Evolutionary conservation across 768 basidiomycete genomes (phyloP).

Genomic region (Strobilomyces dryophilus): DNA sequence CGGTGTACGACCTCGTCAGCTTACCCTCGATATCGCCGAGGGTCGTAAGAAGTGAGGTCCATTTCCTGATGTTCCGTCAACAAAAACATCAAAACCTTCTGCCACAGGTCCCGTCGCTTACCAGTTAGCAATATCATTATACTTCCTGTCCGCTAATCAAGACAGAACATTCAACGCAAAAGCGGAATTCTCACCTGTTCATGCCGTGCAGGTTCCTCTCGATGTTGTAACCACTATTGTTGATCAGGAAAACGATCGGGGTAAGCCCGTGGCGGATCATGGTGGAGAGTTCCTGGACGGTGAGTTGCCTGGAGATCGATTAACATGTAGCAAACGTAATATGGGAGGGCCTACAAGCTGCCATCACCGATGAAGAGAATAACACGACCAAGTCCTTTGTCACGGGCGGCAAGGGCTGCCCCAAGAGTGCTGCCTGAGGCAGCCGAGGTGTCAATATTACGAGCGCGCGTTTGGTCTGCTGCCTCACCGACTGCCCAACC

Average conservation of each 20-base stretch:
- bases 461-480: not conserved
- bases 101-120: slow-evolving; percentile 16
- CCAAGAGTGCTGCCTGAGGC: slow-evolving; percentile 60
- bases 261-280: slow-evolving; percentile 71
- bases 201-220: slow-evolving; percentile 75
- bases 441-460: not conserved
- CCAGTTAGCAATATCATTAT: slow-evolving; percentile 86
- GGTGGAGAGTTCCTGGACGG: slow-evolving; percentile 79
- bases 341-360: slow-evolving; percentile 49
- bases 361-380: slow-evolving; percentile 88
- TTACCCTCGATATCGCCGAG: slow-evolving; percentile 50
- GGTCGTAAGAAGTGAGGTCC: slow-evolving; percentile 57
- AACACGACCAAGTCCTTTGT: slow-evolving; percentile 56
- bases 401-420: slow-evolving; percentile 74
- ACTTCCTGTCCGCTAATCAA: slow-evolving; percentile 44
- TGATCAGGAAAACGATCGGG: slow-evolving; percentile 82
- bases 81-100: not conserved
- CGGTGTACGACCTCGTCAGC: slow-evolving; percentile 58
- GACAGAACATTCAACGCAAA: not conserved
- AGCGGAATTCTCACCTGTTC: slow-evolving; percentile 35
- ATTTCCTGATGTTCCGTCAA: slow-evolving; percentile 41
- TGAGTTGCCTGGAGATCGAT: slow-evolving; percentile 53
- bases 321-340: not conserved
- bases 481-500: slow-evolving; percentile 78
- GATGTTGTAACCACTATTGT: slow-evolving; percentile 84